Evolutionary conservation across 108 stramenopile genomes (phyloP).

Genomic region (Epithemia pelagica): DNA sequence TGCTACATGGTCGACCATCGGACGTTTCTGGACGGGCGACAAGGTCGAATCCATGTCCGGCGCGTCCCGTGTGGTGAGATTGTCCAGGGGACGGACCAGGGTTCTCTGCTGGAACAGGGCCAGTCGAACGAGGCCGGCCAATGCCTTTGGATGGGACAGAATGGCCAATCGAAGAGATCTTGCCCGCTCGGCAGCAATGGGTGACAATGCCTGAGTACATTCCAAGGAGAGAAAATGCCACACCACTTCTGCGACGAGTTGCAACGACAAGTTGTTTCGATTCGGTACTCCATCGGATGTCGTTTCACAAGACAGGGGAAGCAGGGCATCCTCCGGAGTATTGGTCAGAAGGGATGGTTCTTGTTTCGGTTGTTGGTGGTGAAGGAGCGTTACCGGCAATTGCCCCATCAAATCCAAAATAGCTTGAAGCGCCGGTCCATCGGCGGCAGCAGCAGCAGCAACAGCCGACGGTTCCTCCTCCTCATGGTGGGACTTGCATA

Average conservation of each 20-base stretch:
- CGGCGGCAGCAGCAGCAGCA: no score
- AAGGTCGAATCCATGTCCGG: slow-evolving; percentile 4
- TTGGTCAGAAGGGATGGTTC: neutral
- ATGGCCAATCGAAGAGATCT: slow-evolving; percentile 10
- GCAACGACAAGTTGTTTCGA: neutral
- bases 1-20: no score
- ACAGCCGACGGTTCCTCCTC: slow-evolving; percentile 1
- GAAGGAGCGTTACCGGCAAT: neutral
- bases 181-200: neutral
- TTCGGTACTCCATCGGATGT: neutral
- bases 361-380: neutral
- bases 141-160: neutral
- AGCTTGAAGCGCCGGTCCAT: neutral
- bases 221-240: neutral
- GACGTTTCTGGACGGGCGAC: neutral
- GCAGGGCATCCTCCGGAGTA: neutral
- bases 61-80: no score
- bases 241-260: neutral
- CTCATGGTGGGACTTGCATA: slow-evolving; percentile 30
- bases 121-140: neutral
- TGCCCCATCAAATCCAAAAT: neutral
- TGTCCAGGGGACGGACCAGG: no score
- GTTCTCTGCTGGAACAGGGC: neutral
- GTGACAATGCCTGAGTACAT: neutral
- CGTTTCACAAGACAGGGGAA: no score